Evolutionary conservation across 805 yeast species (phyloP).

Genomic region (Starmerella stellata): DNA sequence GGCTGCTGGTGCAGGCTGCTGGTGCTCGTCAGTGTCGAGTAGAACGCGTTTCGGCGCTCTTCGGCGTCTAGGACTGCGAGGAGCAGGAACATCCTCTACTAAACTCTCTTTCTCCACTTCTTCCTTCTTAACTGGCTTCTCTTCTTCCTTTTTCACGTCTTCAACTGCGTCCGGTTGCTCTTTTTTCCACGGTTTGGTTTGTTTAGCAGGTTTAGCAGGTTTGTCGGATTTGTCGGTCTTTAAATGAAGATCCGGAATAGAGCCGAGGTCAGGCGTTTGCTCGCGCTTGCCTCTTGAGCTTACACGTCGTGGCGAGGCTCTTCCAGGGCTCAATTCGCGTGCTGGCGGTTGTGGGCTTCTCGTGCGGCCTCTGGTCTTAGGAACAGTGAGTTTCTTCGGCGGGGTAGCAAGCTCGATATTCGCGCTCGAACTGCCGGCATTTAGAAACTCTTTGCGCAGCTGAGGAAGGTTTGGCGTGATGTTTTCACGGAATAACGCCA

Average conservation of each 20-base stretch:
- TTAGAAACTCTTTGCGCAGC: slow-evolving; percentile 23
- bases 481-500: slow-evolving; percentile 39
- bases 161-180: neutral
- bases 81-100: no score
- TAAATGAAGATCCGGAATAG: neutral
- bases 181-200: neutral
- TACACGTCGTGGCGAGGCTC: slow-evolving; percentile 1
- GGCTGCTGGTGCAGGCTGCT: slow-evolving; percentile 1
- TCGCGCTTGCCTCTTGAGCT: neutral
- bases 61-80: neutral
- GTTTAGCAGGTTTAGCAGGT: neutral
- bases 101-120: neutral
- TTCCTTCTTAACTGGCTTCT: neutral
- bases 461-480: slow-evolving; percentile 33
- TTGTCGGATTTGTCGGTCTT: neutral
- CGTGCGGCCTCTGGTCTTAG: neutral
- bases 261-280: neutral
- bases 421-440: slow-evolving; percentile 23
- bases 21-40: slow-evolving; percentile 1
- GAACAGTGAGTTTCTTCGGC: slow-evolving; percentile 1
- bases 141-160: neutral
- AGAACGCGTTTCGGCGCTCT: neutral
- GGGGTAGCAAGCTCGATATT: slow-evolving; percentile 27
- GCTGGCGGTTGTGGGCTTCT: neutral
- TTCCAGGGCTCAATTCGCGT: slow-evolving; percentile 1